Conservation (phyloP, 2,329 filamentous ascomycete species). For the Verticillium longisporum region DNA sequence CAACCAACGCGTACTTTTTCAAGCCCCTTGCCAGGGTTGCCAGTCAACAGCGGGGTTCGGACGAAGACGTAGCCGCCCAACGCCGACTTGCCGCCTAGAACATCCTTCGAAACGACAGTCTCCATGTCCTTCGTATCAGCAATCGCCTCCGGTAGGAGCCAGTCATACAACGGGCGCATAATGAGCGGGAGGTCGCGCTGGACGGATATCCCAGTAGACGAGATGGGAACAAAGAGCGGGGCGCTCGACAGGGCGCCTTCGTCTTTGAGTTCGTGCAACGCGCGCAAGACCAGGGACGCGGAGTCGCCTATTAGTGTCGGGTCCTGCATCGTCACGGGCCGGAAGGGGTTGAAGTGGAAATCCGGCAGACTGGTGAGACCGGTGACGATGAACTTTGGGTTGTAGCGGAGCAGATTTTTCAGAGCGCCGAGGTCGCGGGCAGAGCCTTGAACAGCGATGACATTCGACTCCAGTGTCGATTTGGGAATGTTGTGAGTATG, state of each 20-base stretch:
- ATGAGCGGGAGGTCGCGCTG: not conserved
- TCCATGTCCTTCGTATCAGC: conserved; percentile 2
- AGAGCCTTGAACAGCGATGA: conserved; percentile 1
- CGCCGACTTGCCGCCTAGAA: not conserved
- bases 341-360: conserved; percentile 3
- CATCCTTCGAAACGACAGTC: not conserved
- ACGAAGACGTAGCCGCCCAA: conserved; percentile 4
- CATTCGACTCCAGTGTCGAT: not conserved
- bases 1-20: conserved; percentile 2
- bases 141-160: conserved; percentile 2
- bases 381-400: conserved; percentile 3
- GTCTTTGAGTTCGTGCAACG: not conserved
- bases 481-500: not conserved
- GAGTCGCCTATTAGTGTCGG: conserved; percentile 3
- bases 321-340: conserved; percentile 4
- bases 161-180: conserved; percentile 3
- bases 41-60: conserved; percentile 1
- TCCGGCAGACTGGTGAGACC: conserved; percentile 1
- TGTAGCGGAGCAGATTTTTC: conserved; percentile 1
- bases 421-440: not conserved
- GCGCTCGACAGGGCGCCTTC: not conserved
- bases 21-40: not conserved
- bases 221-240: conserved; percentile 2
- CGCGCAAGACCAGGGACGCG: not conserved
- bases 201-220: not conserved